These are phyloP conservation scores for Trichosporon faecale DNA, from an alignment of 1,284 basidiomycete genomes.

Conservation along the genomic window DNA sequence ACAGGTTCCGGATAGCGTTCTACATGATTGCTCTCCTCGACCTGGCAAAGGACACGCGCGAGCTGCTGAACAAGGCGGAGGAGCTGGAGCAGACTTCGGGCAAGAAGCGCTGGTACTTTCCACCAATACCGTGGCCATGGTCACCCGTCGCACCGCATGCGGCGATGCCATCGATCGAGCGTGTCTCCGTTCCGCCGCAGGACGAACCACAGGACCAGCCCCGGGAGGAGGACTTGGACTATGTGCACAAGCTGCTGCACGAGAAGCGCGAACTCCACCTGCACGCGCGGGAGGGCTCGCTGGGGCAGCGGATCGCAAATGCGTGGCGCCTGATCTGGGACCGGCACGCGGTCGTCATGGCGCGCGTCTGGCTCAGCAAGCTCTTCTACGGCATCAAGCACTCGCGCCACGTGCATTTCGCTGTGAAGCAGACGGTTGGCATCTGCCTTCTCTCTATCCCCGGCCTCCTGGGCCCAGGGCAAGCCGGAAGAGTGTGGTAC, in stretches of 20 bases:
- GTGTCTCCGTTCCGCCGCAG: slow-evolving; percentile 1
- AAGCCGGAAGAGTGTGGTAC: slow-evolving; percentile 50
- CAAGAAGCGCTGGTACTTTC: slow-evolving; percentile 24
- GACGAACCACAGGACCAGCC: slow-evolving; percentile 8
- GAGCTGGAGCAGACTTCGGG: slow-evolving; percentile 8
- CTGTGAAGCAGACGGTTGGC: slow-evolving; percentile 52
- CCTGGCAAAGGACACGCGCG: slow-evolving; percentile 36
- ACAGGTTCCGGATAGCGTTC: slow-evolving; percentile 46
- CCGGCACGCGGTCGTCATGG: slow-evolving; percentile 28
- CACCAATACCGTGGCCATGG: slow-evolving; percentile 24
- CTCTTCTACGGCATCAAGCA: slow-evolving; percentile 41
- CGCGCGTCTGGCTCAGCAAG: slow-evolving; percentile 39
- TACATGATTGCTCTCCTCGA: slow-evolving; percentile 48
- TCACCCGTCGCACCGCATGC: slow-evolving; percentile 12
- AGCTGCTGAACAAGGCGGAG: slow-evolving; percentile 23
- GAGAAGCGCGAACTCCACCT: slow-evolving; percentile 15
- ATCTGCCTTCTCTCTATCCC: slow-evolving; percentile 53
- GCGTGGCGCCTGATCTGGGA: slow-evolving; percentile 45
- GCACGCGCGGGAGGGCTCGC: not conserved
- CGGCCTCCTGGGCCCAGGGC: slow-evolving; percentile 43
- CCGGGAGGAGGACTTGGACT: slow-evolving; percentile 24
- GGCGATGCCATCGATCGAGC: slow-evolving; percentile 11
- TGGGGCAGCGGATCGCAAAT: not conserved
- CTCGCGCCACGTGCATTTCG: slow-evolving; percentile 53
- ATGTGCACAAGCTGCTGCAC: slow-evolving; percentile 20